Evolutionary conservation across 1,139 yeast species (phyloP), one percentile per base, ranked within the genome.

Genomic region (Candida sanyaensis): DNA sequence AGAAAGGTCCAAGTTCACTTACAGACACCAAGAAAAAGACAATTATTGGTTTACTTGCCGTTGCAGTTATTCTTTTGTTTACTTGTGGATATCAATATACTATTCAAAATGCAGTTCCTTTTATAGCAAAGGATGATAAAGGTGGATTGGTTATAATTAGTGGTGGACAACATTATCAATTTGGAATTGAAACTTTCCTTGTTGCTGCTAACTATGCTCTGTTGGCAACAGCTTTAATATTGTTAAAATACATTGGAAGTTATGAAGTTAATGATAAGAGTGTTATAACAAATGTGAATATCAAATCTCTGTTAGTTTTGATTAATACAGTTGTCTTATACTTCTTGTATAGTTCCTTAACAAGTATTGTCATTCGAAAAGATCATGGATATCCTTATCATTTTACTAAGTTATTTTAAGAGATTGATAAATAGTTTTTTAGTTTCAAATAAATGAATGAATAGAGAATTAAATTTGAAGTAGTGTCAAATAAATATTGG

Each of bases 31-130:
- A 66, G 54, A 69, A 69, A 57, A 59, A 57, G 44, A 55, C 68
- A 44, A 63, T 71, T 11, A 69, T 77, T 54, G 60, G 71, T 50
- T 50, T 73, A 2, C 41, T 82, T 1, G 63, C 78, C 10, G 62
- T 84, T 7, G 51, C 63, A 0, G 56, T 76, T 6, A 68, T 82
- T 12, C 62, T 80, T 44, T 52, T 74, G 1, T 77, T 80, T 48
- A 64, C 77, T 8, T 75, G 87, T 33, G 95, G 95, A 1, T 80
- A 79, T 54, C 84, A 81, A 64, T 87, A 83, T 59, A 77, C 87
- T 1, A 64, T 78, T 28, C 82, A 83, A 48, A 73, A 81, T 54
- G 75, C 75, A 2, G 80, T 82, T 1, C 90, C 92, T 3, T 81
- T 87, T 47, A 56, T 86, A n/a, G 83, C 86, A 1, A 70, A 69